A percentile compares a stretch with the other conserved stretches of the same genome.
Conservation (phyloP, 1,284 basidiomycete species). For the Cryptococcus depauperatus region DNA sequence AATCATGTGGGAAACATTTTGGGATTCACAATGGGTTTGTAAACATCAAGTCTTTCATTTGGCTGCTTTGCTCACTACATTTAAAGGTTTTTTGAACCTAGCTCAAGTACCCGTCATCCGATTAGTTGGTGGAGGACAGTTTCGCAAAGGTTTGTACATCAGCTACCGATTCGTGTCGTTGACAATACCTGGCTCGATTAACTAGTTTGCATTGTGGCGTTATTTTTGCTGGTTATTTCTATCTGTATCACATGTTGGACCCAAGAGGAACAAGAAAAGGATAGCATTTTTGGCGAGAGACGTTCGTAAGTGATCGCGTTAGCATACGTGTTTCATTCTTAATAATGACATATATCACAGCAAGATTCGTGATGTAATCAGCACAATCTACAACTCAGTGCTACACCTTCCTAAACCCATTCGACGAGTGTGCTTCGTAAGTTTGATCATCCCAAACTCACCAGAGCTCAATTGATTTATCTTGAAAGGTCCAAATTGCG, state of each 20-base stretch:
- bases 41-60: neutral
- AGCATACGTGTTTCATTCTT: neutral
- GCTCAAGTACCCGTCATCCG: constrained; percentile 63
- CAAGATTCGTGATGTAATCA: constrained; percentile 54
- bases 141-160: constrained; percentile 57
- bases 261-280: constrained; percentile 65
- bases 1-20: constrained; percentile 89
- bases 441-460: constrained; percentile 1
- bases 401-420: constrained; percentile 71
- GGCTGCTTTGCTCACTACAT: neutral
- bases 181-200: neutral
- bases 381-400: constrained; percentile 67
- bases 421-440: constrained; percentile 75
- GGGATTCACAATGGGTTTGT: constrained; percentile 76
- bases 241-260: constrained; percentile 79
- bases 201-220: constrained; percentile 72
- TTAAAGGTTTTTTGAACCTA: constrained; percentile 72
- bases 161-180: neutral
- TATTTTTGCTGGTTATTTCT: constrained; percentile 67
- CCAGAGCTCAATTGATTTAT: neutral
- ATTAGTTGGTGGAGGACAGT: constrained; percentile 84
- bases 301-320: constrained; percentile 25
- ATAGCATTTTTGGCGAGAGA: constrained; percentile 44
- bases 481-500: constrained; percentile 42
- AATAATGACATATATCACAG: constrained; percentile 12